Evolutionary conservation across 768 basidiomycete genomes (phyloP), one percentile per base, ranked within the genome.

Genomic region (Lactarius indigo): DNA sequence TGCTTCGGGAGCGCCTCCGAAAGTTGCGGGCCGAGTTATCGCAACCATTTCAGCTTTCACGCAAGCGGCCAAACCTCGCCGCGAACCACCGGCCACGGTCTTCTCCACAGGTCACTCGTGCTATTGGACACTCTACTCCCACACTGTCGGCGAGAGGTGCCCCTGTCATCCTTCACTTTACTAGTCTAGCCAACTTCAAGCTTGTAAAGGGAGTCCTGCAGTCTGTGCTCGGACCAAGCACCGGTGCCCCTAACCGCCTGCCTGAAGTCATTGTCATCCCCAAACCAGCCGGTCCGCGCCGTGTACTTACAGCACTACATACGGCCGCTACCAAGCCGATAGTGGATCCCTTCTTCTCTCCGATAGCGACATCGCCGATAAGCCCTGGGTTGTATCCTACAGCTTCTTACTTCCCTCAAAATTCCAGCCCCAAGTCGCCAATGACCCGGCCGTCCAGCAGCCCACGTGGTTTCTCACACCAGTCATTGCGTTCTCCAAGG

Each of bases 251-350:
- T 72, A 74, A 79, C 28, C 79, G 82, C 18, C 75, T 90, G 13
- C 89, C 97, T 1, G 97, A 99, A 72, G 86, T 99, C 33, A 92
- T 98, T 84, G 93, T 99, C 70, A 89, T 98, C 44, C 96, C 96
- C 26, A 99, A 98, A 77, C 96, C 96, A 12, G 96, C 92, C 20
- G 96, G 97, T 5, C 97, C 97, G 8, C 87, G 96, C 44, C 87
- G 96, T 10, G 89, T 98, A 71, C 80, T 99, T 70, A 96, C 95
- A 26, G 91, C 95, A 30, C 80, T 99, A 20, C 91, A 96, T 74
- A 98, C 93, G 5, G 95, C 95, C 1, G 83, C 92, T 58, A 90
- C 85, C 10, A 91, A 88, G 70, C 96, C 97, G 0, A 74, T 86
- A 13, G 86, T 99, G 35, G 96, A 99, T 74, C 92, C 96, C 0